phyloP scores from a whole-genome alignment of 345 rosid genomes.

The Physaria fendleri region DNA sequence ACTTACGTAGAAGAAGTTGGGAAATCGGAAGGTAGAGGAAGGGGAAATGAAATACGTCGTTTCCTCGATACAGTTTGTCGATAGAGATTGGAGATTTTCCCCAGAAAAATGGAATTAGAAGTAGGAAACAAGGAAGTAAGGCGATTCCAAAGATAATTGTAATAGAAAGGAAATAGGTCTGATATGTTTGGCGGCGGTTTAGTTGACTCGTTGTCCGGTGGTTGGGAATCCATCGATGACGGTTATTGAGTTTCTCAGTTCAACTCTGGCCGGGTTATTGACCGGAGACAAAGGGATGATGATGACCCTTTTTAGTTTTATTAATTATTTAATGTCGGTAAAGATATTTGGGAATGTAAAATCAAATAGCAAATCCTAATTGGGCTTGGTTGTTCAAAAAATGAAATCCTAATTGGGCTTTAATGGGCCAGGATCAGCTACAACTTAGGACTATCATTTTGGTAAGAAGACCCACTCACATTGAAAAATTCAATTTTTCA shows the following conservation, averaged over 20 bases:
- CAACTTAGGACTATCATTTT: too few species aligned
- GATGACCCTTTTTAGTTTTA: too few species aligned
- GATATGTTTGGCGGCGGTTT: conserved; percentile 21
- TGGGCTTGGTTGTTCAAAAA: too few species aligned
- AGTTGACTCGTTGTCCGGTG: conserved; percentile 24
- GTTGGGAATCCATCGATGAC: conserved; percentile 32
- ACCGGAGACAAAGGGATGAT: background rate
- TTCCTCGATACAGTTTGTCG: conserved; percentile 37
- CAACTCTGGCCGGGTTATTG: background rate
- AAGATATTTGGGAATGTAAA: background rate
- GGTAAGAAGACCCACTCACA: too few species aligned
- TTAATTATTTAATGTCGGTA: background rate
- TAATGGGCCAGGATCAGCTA: background rate
- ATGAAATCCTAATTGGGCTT: conserved; percentile 1
- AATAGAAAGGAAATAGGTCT: conserved; percentile 44
- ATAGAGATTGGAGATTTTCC: conserved; percentile 47
- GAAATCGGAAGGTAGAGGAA: conserved; percentile 60
- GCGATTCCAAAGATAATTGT: conserved; percentile 45
- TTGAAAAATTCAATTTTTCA: too few species aligned
- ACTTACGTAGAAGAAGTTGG: conserved; percentile 42
- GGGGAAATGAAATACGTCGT: conserved; percentile 60
- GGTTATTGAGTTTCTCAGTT: background rate
- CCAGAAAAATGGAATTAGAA: conserved; percentile 32
- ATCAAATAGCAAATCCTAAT: background rate
- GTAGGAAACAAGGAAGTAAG: conserved; percentile 38